Evolutionary conservation across 352 stramenopile genomes (phyloP), one percentile per base, ranked within the genome.

Genomic region (Globisporangium cystogenes): DNA sequence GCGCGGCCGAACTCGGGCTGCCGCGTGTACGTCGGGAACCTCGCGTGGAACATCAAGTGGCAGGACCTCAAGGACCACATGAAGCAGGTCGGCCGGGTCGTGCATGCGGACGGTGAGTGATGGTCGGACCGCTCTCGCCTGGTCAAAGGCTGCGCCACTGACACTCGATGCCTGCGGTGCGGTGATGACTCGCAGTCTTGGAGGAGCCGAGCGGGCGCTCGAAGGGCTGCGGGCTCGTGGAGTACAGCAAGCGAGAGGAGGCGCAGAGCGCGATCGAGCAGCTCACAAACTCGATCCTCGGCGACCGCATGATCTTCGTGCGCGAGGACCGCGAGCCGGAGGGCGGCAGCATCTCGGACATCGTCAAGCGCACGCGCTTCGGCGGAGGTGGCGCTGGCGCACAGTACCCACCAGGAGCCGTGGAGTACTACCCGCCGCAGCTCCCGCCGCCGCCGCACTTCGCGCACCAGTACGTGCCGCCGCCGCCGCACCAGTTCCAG

Each of bases 61-160:
- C 87, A 97, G 57, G 88, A 98, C 26, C 82, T 99, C 21, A 98
- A 98, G 65, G 93, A 99, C 70, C 82, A 97, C 70, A 97, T 98
- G 84, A 93, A 93, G 59, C 72, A 79, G 15, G 77, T 71, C 0
- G 87, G 89, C 8, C 80, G 64, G 5, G 87, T 97, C 39, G 74
- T 96, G 0, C 76, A 93, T 57, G 81, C 81, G 0, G 81, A 90
- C 44, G 81, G 82, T 93, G 62, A 42, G 58, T 29, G 26, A 15
- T 15, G 4, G 16, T 24, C 3, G 35, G 3, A n/a, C n/a, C n/a
- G n/a, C n/a, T n/a, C n/a, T n/a, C n/a, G n/a, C n/a, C n/a, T n/a
- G n/a, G n/a, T n/a, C n/a, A n/a, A n/a, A n/a, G n/a, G n/a, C n/a
- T n/a, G n/a, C n/a, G n/a, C n/a, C n/a, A n/a, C n/a, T n/a, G n/a